A percentile compares a stretch with the other conserved stretches of the same genome.
These are phyloP conservation scores for Centaurea solstitialis DNA, from an alignment of 129 eudicot genomes.

Conservation along the genomic window DNA sequence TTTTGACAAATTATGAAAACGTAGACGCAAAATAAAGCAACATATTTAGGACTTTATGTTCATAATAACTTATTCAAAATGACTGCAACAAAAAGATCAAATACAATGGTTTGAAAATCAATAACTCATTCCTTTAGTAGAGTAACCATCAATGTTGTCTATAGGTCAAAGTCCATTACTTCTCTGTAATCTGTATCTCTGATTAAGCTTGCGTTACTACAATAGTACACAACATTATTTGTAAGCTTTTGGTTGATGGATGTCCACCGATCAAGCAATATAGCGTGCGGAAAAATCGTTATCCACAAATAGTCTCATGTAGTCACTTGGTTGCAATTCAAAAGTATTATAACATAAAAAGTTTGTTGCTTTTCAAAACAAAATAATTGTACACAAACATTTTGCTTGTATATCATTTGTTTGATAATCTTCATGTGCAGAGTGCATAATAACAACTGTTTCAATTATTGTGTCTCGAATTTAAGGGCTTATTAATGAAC, in stretches of 20 bases:
- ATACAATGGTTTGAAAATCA: background rate
- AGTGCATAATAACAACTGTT: slow-evolving; percentile 1
- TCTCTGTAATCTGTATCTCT: background rate
- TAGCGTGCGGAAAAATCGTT: background rate
- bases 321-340: background rate
- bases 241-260: background rate
- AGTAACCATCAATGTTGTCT: background rate
- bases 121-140: background rate
- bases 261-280: background rate
- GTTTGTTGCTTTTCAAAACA: background rate
- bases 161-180: background rate
- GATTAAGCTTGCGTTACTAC: background rate
- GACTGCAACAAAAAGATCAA: background rate
- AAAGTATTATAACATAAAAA: background rate
- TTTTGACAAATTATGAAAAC: background rate
- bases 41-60: background rate
- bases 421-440: background rate
- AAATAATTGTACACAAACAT: background rate
- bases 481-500: background rate
- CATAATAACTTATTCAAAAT: background rate
- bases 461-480: background rate
- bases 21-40: background rate
- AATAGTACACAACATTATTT: background rate
- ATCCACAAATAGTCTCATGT: background rate
- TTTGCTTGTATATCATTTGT: background rate